Conservation (phyloP, 1,284 basidiomycete species). For the Puccinia hordei region DNA sequence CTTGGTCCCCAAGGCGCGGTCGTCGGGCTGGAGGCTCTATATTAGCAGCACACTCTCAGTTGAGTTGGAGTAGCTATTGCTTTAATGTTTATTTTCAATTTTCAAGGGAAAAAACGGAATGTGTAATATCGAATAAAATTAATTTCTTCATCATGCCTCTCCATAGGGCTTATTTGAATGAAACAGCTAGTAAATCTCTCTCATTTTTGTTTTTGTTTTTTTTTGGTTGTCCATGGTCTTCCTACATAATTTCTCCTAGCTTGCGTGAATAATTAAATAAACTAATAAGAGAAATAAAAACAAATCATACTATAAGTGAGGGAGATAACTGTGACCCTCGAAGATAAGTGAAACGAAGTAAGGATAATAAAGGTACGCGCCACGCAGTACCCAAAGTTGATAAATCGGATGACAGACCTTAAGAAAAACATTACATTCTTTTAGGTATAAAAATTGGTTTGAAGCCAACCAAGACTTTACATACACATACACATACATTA, state of each 20-base stretch:
- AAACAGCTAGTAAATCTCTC: no score
- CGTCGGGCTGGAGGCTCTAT: no score
- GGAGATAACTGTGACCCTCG: slow-evolving; percentile 4
- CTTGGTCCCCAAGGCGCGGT: no score
- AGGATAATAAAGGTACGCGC: background rate
- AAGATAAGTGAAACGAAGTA: background rate
- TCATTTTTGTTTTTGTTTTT: no score
- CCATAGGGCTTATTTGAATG: no score
- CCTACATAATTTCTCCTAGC: background rate
- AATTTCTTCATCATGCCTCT: no score
- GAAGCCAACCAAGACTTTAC: background rate
- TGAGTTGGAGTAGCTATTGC: no score
- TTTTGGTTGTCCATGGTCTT: background rate
- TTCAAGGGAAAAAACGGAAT: no score
- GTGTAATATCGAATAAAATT: no score
- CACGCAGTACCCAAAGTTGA: background rate
- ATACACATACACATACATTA: slow-evolving; percentile 8
- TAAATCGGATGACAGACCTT: slow-evolving; percentile 7
- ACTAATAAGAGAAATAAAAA: background rate
- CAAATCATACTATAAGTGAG: slow-evolving; percentile 8
- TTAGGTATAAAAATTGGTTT: background rate
- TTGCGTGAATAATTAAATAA: background rate
- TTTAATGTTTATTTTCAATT: no score
- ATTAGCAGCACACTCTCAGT: no score
- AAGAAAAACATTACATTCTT: slow-evolving; percentile 1